Conservation (phyloP, 2,329 filamentous ascomycete genomes). For the Fusarium sp. region DNA sequence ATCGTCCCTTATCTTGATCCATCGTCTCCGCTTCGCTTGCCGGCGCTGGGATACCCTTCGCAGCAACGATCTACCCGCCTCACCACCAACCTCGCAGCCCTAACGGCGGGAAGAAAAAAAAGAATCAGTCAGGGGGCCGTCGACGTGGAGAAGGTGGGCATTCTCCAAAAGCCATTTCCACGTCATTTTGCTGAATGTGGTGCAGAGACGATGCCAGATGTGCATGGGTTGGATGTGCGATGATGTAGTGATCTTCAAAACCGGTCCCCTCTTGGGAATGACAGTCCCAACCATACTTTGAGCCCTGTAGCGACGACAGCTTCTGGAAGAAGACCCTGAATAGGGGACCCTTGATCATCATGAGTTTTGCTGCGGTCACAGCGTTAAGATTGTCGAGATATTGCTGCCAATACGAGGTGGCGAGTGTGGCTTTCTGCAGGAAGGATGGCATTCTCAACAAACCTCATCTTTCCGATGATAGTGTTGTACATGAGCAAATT, state of each 20-base stretch:
- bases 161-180: conserved; percentile 22
- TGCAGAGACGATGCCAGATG: conserved; percentile 24
- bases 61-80: conserved; percentile 36
- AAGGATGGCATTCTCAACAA: background rate
- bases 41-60: conserved; percentile 25
- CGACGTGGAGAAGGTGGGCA: conserved; percentile 30
- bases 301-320: conserved; percentile 29
- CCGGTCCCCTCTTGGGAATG: conserved; percentile 33
- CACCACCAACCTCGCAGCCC: conserved; percentile 24
- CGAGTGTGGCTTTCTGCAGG: background rate
- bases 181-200: conserved; percentile 6
- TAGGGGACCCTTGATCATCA: conserved; percentile 11
- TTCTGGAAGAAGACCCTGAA: conserved; percentile 40
- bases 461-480: conserved; percentile 5
- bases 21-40: conserved; percentile 11
- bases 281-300: conserved; percentile 27
- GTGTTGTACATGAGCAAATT: conserved; percentile 1
- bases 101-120: conserved; percentile 4
- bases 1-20: conserved; percentile 20
- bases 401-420: conserved; percentile 12
- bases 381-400: background rate
- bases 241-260: conserved; percentile 41
- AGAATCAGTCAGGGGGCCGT: conserved; percentile 22
- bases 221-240: conserved; percentile 37
- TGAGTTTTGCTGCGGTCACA: background rate